A percentile compares a stretch with the other conserved stretches of the same genome.
These are phyloP conservation scores for Solanum clarkiae DNA, from an alignment of 257 asterid genomes.

Conservation along the genomic window DNA sequence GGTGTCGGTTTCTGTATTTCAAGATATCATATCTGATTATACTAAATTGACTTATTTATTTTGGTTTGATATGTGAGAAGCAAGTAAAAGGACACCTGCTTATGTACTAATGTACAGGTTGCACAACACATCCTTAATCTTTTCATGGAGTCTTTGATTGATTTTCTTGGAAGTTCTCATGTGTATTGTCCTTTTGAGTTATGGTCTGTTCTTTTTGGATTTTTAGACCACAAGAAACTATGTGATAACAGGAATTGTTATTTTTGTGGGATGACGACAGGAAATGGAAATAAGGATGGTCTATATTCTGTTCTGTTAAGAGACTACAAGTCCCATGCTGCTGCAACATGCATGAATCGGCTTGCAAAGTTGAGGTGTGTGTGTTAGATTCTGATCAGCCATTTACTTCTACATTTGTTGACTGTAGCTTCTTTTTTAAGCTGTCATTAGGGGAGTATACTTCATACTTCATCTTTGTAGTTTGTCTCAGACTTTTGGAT, in stretches of 20 bases:
- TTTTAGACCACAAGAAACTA: neutral
- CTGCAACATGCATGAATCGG: constrained; percentile 95
- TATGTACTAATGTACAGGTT: too few relatives aligned
- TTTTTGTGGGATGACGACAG: constrained; percentile 29
- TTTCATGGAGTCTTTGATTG: too few relatives aligned
- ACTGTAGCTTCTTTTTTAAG: neutral
- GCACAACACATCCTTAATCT: too few relatives aligned
- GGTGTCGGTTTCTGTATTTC: too few relatives aligned
- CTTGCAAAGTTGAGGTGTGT: constrained; percentile 87
- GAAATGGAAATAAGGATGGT: constrained; percentile 95
- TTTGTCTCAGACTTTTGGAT: neutral
- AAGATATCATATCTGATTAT: too few relatives aligned
- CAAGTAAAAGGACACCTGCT: too few relatives aligned
- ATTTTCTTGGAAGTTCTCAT: too few relatives aligned
- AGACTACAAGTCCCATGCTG: constrained; percentile 81
- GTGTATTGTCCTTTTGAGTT: too few relatives aligned
- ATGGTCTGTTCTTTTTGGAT: too few relatives aligned
- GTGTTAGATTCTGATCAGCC: neutral
- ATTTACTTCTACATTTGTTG: neutral
- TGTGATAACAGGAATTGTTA: neutral
- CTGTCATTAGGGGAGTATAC: neutral
- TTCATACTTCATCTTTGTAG: neutral
- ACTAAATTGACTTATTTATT: too few relatives aligned
- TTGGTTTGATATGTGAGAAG: too few relatives aligned
- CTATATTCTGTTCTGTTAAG: constrained; percentile 89